These are phyloP conservation scores for Draba incana DNA, from an alignment of 345 rosid genomes.

Conservation along the genomic window DNA sequence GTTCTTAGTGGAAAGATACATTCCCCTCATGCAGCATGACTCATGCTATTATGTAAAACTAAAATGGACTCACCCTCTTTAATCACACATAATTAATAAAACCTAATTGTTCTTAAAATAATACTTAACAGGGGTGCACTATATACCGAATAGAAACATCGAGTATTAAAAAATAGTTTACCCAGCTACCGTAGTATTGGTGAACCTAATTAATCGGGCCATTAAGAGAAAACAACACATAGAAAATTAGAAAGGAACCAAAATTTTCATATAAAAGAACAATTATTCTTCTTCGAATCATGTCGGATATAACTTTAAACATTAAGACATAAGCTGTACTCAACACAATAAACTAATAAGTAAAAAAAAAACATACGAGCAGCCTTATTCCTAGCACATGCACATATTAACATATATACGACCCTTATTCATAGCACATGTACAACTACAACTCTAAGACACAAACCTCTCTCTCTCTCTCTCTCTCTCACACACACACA, in stretches of 20 bases:
- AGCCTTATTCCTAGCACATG: slow-evolving; percentile 38
- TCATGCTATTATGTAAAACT: slow-evolving; percentile 23
- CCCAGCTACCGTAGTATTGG: slow-evolving; percentile 36
- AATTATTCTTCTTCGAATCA: slow-evolving; percentile 30
- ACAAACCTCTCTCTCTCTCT: slow-evolving; percentile 6
- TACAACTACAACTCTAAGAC: slow-evolving; percentile 16
- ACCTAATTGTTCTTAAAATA: slow-evolving; percentile 1
- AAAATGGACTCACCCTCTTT: slow-evolving; percentile 22
- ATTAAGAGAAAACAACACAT: slow-evolving; percentile 30
- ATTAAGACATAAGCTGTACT: slow-evolving; percentile 49
- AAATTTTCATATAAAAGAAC: slow-evolving; percentile 17
- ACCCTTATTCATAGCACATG: slow-evolving; percentile 20
- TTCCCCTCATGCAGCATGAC: slow-evolving; percentile 16
- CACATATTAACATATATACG: slow-evolving; percentile 30
- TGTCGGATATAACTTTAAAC: slow-evolving; percentile 31
- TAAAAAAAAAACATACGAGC: slow-evolving; percentile 28
- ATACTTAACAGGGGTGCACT: slow-evolving; percentile 1
- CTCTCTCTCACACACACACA: neutral
- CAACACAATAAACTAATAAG: slow-evolving; percentile 25
- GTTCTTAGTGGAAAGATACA: slow-evolving; percentile 46
- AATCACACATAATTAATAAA: neutral
- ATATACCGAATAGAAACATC: slow-evolving; percentile 16
- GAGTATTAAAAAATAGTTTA: neutral
- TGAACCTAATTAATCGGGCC: slow-evolving; percentile 33
- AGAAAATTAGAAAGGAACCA: slow-evolving; percentile 25